Percentiles rank a stretch among this genome's conserved stretches.
Conservation (phyloP, 345 rosid genomes). For the Lepidium africanum region DNA sequence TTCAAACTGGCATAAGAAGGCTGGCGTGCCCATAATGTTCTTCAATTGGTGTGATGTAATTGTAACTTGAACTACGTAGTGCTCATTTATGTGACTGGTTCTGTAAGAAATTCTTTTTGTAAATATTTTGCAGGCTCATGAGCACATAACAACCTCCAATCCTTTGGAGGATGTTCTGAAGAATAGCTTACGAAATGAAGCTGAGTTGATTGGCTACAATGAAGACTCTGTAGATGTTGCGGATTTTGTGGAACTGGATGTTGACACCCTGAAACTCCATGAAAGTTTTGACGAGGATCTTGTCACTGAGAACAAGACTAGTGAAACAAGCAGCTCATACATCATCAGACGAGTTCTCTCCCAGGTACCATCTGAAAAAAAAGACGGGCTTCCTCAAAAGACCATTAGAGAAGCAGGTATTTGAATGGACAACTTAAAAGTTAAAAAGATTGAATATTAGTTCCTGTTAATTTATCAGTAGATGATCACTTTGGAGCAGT, state of each 20-base stretch:
- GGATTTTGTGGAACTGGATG: constrained; percentile 12
- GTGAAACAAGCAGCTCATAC: constrained; percentile 14
- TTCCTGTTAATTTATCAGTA: background rate
- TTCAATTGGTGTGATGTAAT: constrained; percentile 6
- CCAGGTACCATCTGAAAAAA: constrained; percentile 7
- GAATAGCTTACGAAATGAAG: constrained; percentile 40
- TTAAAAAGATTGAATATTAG: background rate
- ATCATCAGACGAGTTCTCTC: constrained; percentile 17
- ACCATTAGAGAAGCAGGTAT: constrained; percentile 16
- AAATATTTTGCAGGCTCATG: constrained; percentile 49
- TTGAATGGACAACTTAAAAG: background rate
- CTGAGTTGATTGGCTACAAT: constrained; percentile 73
- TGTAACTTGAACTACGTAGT: constrained; percentile 1
- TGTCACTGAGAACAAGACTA: background rate
- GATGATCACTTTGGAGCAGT: background rate
- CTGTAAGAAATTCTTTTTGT: background rate
- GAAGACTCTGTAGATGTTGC: constrained; percentile 54
- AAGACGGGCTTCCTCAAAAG: constrained; percentile 11
- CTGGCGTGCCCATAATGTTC: background rate
- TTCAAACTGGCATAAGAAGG: constrained; percentile 25
- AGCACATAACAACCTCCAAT: constrained; percentile 37
- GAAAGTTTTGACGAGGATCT: constrained; percentile 13
- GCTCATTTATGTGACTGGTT: constrained; percentile 4
- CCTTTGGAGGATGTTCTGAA: constrained; percentile 52
- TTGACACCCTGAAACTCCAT: constrained; percentile 25